A percentile compares a stretch with the other conserved stretches of the same genome.
Conservation (phyloP, 1,139 yeast species). For the Hanseniaspora gamundiae region DNA sequence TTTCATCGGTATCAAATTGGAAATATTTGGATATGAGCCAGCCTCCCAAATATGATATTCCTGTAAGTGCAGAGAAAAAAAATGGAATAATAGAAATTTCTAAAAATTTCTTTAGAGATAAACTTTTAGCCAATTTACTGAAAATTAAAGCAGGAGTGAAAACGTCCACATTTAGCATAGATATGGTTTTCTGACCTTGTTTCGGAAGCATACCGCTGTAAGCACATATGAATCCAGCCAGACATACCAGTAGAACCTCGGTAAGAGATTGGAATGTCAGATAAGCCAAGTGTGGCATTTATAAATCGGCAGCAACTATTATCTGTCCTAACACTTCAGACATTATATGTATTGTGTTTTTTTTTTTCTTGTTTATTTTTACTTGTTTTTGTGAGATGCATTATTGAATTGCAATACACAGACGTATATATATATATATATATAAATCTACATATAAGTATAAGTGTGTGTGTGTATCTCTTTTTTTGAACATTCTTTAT, state of each 20-base stretch:
- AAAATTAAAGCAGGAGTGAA: constrained; percentile 73
- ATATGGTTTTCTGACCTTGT: constrained; percentile 48
- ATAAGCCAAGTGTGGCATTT: constrained; percentile 30
- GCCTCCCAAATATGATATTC: constrained; percentile 45
- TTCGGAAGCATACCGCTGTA: constrained; percentile 45
- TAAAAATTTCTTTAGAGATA: constrained; percentile 48
- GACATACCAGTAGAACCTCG: constrained; percentile 57
- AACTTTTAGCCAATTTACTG: constrained; percentile 56
- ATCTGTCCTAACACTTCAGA: too few species aligned
- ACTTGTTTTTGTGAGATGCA: too few species aligned
- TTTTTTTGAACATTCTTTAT: too few species aligned
- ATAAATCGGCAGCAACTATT: too few species aligned
- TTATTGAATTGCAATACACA: too few species aligned
- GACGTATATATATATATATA: too few species aligned
- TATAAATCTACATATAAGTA: too few species aligned
- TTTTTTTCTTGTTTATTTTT: too few species aligned
- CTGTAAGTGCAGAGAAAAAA: constrained; percentile 49
- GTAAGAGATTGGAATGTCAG: constrained; percentile 63
- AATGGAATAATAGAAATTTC: constrained; percentile 59
- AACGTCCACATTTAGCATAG: constrained; percentile 54
- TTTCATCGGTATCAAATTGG: constrained; percentile 46
- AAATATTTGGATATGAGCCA: constrained; percentile 34
- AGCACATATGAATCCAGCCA: constrained; percentile 62
- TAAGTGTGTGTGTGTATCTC: too few species aligned
- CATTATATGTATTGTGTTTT: too few species aligned